Percentiles rank a stretch among this genome's conserved stretches.
phyloP scores from a whole-genome alignment of 1,139 yeast species.

The Kodamaea ohmeri region DNA sequence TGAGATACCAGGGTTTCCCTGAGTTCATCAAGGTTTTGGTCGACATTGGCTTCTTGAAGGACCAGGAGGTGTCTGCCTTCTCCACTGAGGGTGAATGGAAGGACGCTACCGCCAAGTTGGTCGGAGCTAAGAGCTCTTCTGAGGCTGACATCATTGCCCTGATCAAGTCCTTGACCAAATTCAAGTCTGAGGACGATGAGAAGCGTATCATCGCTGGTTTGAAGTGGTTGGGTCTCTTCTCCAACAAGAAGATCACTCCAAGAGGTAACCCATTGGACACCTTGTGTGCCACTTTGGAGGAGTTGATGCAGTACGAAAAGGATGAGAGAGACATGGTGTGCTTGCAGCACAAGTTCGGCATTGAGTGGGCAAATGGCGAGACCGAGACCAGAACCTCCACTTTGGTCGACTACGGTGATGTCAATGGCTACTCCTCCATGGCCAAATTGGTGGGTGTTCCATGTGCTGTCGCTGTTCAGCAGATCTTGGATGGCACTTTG shows the following conservation, averaged over 20 bases:
- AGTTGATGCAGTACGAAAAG: slow-evolving; percentile 91
- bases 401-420: slow-evolving; percentile 89
- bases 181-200: slow-evolving; percentile 80
- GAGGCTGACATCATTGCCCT: slow-evolving; percentile 74
- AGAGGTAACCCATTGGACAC: slow-evolving; percentile 95
- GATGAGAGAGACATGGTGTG: slow-evolving; percentile 95
- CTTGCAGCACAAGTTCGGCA: slow-evolving; percentile 96
- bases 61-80: slow-evolving; percentile 62
- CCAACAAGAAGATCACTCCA: slow-evolving; percentile 72
- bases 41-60: slow-evolving; percentile 88
- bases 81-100: slow-evolving; percentile 72
- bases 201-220: slow-evolving; percentile 84
- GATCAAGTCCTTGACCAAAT: slow-evolving; percentile 73
- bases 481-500: slow-evolving; percentile 81
- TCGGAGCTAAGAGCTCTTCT: slow-evolving; percentile 68
- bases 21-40: slow-evolving; percentile 94
- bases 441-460: slow-evolving; percentile 98
- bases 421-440: slow-evolving; percentile 95
- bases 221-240: slow-evolving; percentile 91
- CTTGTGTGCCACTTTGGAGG: slow-evolving; percentile 92
- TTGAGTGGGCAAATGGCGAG: slow-evolving; percentile 92
- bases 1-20: slow-evolving; percentile 98
- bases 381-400: slow-evolving; percentile 93
- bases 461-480: slow-evolving; percentile 91
- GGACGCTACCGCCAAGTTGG: slow-evolving; percentile 72